Base-by-base conservation (phyloP, 2,329 filamentous ascomycete species). In the Botrytis deweyae region DNA sequence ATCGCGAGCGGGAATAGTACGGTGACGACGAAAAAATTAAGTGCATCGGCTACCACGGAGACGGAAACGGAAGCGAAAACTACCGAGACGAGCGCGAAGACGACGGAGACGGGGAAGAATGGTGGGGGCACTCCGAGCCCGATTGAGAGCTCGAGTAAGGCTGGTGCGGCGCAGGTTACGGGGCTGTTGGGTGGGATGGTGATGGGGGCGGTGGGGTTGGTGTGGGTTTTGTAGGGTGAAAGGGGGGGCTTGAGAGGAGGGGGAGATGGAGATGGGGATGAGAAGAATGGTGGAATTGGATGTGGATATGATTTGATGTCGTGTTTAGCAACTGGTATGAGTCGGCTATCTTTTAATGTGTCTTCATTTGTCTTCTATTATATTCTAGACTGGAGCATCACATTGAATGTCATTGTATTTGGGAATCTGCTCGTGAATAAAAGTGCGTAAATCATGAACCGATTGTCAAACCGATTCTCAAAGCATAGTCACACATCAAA, bases 201-300 rank as follows among this genome's bases (percentile, higher is more conserved):
- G 4, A 52, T 52, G 14, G 71, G 71, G 1, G 49, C 67, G 12
- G 22, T 61, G 63, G 71, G 71, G 7, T 55, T 72, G 52, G 63
- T 72, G 67, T 65, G 59, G 63, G 71, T 33, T 29, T 68, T 72
- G 63, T 72, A 68, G 70, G 59, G 40, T 3, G 25, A 44, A 16
- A 18, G 14, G 40, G 5, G 58, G 49, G 22, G 25, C 3, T 25
- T 46, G 25, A 12, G 29, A 44, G 44, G 44, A 20, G 44, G 7
- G 7, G 33, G 33, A 33, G 33, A 33, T 22, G 25, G n/a, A 9
- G 14, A n/a, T 55, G 33, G 36, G 5, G 22, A n/a, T 40, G 59
- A 62, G 12, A 38, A 1, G 38, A 25, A 29, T 33, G 18, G 36
- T 55, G 65, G 6, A 44, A 44, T 44, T 44, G 49, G 3, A 42